Evolutionary conservation across 768 basidiomycete species (phyloP), one percentile per base, ranked within the genome.

Genomic region (Russula ochroleuca): DNA sequence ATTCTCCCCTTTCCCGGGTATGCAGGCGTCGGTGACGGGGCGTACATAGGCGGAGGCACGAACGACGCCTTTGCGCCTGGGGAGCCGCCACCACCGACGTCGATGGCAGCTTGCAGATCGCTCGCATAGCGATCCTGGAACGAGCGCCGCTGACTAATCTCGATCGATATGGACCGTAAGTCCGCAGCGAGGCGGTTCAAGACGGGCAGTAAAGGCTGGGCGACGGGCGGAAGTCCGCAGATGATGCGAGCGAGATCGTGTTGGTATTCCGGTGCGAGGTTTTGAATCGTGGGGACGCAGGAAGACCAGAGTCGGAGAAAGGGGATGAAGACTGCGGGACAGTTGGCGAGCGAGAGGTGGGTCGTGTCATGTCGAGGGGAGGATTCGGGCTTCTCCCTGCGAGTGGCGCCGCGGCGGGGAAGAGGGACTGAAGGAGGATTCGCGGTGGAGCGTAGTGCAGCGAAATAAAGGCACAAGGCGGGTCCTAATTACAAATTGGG

Each of bases 221-320:
- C 67, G 31, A 87, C 58, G 0, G 78, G 75, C 1, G 67, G 52
- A 52, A 91, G 82, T 5, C 80, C 79, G 68, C 92, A 94, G 21
- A 94, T 90, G 55, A 87, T 74, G 2, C 91, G 83, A 0, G 91
- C 92, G 33, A 94, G 86, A 72, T 94, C 92, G 68, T 92, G 88
- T 62, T 92, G 88, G 49, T 82, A 72, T 64, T 88, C 83, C 0
- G 87, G 85, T 0, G 73, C 51, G 14, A 93, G 80, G 1, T 65
- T 64, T 60, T 92, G 88, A 59, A 94, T 90, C 9, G 70, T 69
- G 0, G 85, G 80, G 0, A 94, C 92, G 0, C 79, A 75, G 21
- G 79, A 74, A 0, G 85, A 79, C 92, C 92, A 94, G 13, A 92
- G 85, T 6, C 75, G 77, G 48, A 92, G 83, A 70, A 92, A 90